These are phyloP conservation scores for Haplosporangium gracile DNA, from an alignment of 192 early-diverging fungal species.

Conservation along the genomic window DNA sequence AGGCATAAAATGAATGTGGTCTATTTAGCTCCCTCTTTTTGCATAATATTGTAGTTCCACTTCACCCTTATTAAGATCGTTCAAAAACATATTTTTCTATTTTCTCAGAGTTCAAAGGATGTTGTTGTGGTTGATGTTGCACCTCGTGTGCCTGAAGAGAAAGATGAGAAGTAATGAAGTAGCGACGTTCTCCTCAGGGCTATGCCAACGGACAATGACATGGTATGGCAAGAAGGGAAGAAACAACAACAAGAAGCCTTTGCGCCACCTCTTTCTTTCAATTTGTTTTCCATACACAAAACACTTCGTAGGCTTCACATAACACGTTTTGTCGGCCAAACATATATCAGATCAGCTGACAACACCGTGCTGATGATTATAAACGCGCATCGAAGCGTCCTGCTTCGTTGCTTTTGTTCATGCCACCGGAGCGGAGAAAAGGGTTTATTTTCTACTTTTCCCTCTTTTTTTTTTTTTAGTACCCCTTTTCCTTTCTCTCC, in stretches of 20 bases:
- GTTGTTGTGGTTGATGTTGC: too few species aligned
- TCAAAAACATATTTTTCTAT: background rate
- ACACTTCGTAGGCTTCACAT: background rate
- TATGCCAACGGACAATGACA: background rate
- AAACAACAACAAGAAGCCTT: background rate
- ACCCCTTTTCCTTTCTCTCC: background rate
- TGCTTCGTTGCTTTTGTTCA: background rate
- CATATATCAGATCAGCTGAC: too few species aligned
- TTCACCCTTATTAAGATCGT: background rate
- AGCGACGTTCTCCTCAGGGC: background rate
- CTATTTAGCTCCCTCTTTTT: background rate
- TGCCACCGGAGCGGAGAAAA: background rate
- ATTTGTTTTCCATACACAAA: background rate
- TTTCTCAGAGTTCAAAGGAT: background rate
- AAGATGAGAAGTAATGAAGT: background rate
- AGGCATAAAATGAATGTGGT: constrained; percentile 6
- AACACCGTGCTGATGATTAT: too few species aligned
- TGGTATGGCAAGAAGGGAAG: background rate
- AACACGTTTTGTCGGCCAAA: background rate
- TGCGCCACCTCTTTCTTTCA: background rate
- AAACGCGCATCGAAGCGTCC: background rate
- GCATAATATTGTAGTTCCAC: background rate
- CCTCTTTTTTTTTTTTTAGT: background rate
- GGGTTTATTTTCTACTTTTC: background rate
- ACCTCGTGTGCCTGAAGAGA: background rate